Conservation (phyloP, 192 early-diverging fungal species). For the Mycoemilia scoparia region DNA sequence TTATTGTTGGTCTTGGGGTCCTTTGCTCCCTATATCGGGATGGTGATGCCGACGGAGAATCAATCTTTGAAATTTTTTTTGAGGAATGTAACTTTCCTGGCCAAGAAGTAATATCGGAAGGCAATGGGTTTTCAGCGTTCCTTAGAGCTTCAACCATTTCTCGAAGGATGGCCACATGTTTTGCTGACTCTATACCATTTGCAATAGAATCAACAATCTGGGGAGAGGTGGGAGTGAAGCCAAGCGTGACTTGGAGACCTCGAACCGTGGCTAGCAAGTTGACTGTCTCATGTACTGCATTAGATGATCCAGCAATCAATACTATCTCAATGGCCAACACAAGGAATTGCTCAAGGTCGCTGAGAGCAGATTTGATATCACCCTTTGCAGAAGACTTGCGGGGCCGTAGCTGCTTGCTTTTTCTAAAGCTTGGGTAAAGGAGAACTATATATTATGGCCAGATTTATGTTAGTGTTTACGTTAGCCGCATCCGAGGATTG, state of each 20-base stretch:
- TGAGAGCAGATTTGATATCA: constrained; percentile 4
- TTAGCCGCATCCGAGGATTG: constrained; percentile 1
- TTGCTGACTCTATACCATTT: constrained; percentile 10
- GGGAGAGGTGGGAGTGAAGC: not conserved
- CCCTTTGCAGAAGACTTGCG: constrained; percentile 13
- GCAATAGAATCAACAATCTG: not conserved
- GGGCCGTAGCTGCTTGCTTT: too few relatives aligned
- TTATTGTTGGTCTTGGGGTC: too few relatives aligned
- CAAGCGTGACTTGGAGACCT: constrained; percentile 7
- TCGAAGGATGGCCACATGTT: constrained; percentile 17
- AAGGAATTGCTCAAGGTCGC: constrained; percentile 9
- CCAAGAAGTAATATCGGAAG: constrained; percentile 8
- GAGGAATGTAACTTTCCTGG: constrained; percentile 4
- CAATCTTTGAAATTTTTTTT: not conserved
- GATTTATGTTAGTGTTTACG: constrained; percentile 12
- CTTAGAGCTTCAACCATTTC: constrained; percentile 12
- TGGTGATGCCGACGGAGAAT: too few relatives aligned
- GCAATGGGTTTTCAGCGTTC: constrained; percentile 4
- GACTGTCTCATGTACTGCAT: constrained; percentile 13
- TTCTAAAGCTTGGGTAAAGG: constrained; percentile 8
- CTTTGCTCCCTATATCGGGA: too few relatives aligned
- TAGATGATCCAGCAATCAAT: constrained; percentile 13
- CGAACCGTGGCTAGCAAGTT: constrained; percentile 13
- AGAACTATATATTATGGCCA: constrained; percentile 7
- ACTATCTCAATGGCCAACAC: constrained; percentile 3